phyloP scores from a whole-genome alignment of 305 asterid species.

The Petunia hybrid region DNA sequence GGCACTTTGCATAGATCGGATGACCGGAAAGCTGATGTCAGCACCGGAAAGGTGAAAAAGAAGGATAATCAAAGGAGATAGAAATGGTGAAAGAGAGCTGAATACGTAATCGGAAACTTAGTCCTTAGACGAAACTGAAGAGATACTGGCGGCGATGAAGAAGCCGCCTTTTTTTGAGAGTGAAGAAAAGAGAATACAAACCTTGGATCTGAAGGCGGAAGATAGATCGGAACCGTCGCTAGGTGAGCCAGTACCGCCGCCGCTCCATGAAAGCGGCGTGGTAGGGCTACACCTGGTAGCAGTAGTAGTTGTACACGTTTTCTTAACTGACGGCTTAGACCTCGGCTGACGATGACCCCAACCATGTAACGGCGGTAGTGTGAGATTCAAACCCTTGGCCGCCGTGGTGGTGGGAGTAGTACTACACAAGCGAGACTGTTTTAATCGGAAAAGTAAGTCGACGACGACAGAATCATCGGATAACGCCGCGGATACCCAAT shows the following conservation, averaged over 20 bases:
- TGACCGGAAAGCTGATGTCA: background rate
- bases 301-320: constrained; percentile 37
- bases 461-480: constrained; percentile 48
- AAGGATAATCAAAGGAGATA: background rate
- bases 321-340: constrained; percentile 40
- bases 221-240: constrained; percentile 46
- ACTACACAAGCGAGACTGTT: constrained; percentile 12
- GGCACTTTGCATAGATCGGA: background rate
- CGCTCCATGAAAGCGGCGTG: constrained; percentile 56
- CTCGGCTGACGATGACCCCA: constrained; percentile 52
- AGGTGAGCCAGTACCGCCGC: no score
- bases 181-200: constrained; percentile 34
- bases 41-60: background rate
- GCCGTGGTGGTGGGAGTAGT: constrained; percentile 22
- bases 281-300: constrained; percentile 52
- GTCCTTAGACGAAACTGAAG: background rate
- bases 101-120: background rate
- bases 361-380: constrained; percentile 29
- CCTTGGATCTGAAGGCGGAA: constrained; percentile 51
- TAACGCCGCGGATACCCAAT: constrained; percentile 51
- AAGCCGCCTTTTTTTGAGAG: background rate
- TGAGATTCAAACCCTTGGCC: background rate
- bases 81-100: background rate
- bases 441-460: constrained; percentile 46
- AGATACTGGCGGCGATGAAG: background rate